A percentile compares a stretch with the other conserved stretches of the same genome.
Conservation (phyloP, 352 stramenopile species). For the Pythium dissotocum region DNA sequence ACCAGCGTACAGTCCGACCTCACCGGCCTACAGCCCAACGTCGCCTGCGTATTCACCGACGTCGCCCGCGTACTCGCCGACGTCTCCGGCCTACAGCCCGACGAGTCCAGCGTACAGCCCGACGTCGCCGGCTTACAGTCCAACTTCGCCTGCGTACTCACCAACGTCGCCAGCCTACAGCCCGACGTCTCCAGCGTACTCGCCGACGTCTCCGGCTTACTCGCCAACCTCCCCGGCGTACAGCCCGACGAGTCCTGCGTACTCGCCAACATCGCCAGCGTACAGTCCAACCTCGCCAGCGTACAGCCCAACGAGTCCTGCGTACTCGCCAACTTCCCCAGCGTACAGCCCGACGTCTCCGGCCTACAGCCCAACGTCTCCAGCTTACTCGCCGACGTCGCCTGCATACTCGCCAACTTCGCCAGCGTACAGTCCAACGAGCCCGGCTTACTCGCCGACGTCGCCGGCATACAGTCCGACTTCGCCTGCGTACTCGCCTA, state of each 20-base stretch:
- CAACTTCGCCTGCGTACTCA: constrained; percentile 65
- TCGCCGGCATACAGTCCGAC: constrained; percentile 87
- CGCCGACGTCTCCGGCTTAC: constrained; percentile 72
- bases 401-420: constrained; percentile 60
- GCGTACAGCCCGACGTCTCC: constrained; percentile 82
- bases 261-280: constrained; percentile 46
- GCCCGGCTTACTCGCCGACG: constrained; percentile 67
- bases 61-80: constrained; percentile 74
- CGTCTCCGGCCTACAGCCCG: constrained; percentile 64
- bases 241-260: constrained; percentile 71
- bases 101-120: constrained; percentile 43
- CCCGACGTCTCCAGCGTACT: constrained; percentile 69
- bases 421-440: constrained; percentile 63
- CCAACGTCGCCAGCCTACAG: constrained; percentile 74
- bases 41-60: constrained; percentile 37
- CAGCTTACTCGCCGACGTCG: constrained; percentile 49
- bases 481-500: constrained; percentile 89
- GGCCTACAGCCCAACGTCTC: constrained; percentile 48
- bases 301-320: constrained; percentile 62
- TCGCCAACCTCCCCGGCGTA: constrained; percentile 67
- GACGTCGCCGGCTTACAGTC: constrained; percentile 54
- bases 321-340: constrained; percentile 73
- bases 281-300: constrained; percentile 61
- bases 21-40: constrained; percentile 64
- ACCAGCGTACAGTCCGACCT: constrained; percentile 82